phyloP scores from a whole-genome alignment of 345 rosid genomes.

The Acer yangbiense region DNA sequence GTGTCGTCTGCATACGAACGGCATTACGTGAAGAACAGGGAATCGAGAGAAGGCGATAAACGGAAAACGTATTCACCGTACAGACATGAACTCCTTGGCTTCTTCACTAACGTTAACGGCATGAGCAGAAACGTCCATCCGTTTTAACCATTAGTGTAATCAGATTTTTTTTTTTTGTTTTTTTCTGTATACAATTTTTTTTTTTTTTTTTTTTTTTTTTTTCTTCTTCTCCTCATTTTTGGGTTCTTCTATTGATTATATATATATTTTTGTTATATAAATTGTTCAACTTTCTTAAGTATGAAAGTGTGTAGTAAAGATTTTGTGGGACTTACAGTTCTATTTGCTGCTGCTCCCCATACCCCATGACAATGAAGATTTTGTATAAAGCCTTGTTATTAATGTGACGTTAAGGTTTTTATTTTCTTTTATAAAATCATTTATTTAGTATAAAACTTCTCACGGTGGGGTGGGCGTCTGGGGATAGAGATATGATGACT shows the following conservation, averaged over 20 bases:
- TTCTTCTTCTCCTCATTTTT: not conserved
- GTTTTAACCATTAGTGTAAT: constrained; percentile 28
- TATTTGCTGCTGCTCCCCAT: not conserved
- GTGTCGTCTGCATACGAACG: constrained; percentile 51
- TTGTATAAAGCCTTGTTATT: not conserved
- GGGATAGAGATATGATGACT: too few relatives aligned
- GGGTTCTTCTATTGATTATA: not conserved
- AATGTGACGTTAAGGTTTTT: not conserved
- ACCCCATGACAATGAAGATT: too few relatives aligned
- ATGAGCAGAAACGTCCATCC: constrained; percentile 76
- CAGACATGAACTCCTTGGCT: constrained; percentile 54
- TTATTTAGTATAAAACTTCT: too few relatives aligned
- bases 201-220: not conserved
- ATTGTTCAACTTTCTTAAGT: too few relatives aligned
- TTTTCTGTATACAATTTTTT: too few relatives aligned
- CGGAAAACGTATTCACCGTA: constrained; percentile 71
- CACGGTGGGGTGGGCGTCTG: too few relatives aligned
- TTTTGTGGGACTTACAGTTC: not conserved
- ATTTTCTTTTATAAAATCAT: too few relatives aligned
- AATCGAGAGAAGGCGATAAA: constrained; percentile 48
- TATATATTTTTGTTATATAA: not conserved
- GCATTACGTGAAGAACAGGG: constrained; percentile 56
- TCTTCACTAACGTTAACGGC: constrained; percentile 65
- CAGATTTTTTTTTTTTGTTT: not conserved
- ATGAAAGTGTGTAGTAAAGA: too few relatives aligned